phyloP scores from a whole-genome alignment of 2,329 filamentous ascomycete species.

The Teratosphaeria pseudoeucalypti region DNA sequence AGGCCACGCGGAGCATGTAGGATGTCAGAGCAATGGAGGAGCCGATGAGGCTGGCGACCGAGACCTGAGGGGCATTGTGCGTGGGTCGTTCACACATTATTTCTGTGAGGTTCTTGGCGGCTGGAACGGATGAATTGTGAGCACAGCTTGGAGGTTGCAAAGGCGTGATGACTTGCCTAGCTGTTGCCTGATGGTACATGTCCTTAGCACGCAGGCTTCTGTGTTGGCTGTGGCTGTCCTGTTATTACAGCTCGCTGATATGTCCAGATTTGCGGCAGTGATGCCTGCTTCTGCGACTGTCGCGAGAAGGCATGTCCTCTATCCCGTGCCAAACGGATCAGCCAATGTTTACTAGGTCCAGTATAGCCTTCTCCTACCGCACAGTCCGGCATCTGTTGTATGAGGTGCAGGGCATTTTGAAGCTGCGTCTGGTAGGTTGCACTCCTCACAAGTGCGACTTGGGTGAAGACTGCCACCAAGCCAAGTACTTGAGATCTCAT shows the following conservation, averaged over 20 bases:
- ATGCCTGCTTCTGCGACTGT: background rate
- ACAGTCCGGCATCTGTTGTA: background rate
- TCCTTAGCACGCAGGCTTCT: background rate
- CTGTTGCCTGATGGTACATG: background rate
- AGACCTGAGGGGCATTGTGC: background rate
- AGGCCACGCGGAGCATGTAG: constrained; percentile 8
- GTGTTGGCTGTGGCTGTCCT: background rate
- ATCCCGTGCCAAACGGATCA: background rate
- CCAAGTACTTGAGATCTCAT: background rate
- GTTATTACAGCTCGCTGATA: background rate
- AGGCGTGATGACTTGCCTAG: background rate
- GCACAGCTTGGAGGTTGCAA: background rate
- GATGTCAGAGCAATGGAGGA: constrained; percentile 6
- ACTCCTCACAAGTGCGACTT: background rate
- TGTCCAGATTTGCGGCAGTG: background rate
- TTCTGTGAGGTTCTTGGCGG: background rate
- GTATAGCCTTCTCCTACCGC: background rate
- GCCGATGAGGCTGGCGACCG: constrained; percentile 4
- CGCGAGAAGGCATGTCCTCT: background rate
- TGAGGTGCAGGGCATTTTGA: background rate
- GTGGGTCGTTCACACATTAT: background rate
- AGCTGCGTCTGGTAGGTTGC: background rate
- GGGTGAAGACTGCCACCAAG: background rate
- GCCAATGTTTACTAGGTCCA: background rate
- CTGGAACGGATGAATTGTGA: background rate